Base-by-base conservation (phyloP, 108 stramenopile genomes). In the Ochromonas danica region DNA sequence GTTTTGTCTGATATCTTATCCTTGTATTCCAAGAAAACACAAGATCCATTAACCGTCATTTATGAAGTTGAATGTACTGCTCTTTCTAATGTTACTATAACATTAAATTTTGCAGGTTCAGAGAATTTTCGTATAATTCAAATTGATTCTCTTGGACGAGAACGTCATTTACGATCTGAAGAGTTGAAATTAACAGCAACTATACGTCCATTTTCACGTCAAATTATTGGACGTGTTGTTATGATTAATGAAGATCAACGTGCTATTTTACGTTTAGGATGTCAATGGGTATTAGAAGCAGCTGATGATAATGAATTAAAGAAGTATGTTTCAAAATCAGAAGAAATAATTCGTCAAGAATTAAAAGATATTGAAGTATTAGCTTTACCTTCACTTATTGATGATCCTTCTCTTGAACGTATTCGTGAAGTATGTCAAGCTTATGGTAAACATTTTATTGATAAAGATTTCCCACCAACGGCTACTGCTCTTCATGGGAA, bases 21-120 rank as follows among this genome's bases (percentile, higher is more conserved):
- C 25, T 25, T 67, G 30, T 67, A 67, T 25, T 14, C 17, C 3
- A 67, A 3, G 17, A 67, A 36, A 67, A 33, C 31, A 31, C 14
- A 67, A 67, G 63, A 67, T 67, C 63, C 63, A 25, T 36, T 67
- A 25, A 22, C 17, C 35, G 3, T 31, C 31, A 67, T 6, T 10
- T 67, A 67, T 36, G 63, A 67, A 67, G 35, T 33, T 10, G 63
- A 67, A 36, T 67, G 63, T 33, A 36, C 63, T 10, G 25, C 30
- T 28, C 25, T 67, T 25, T 14, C 3, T 33, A 25, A 6, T 3
- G 35, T 67, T 6, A 28, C 3, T 36, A 14, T 67, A 28, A 67
- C 63, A 6, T 36, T 67, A 36, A 33, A 67, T 36, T 67, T 67
- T 36, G 31, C 3, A 67, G 63, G 63, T 6, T 67, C 63, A 10